Conservation (phyloP, 2,329 filamentous ascomycete genomes). For the Herpotrichia juniperi region DNA sequence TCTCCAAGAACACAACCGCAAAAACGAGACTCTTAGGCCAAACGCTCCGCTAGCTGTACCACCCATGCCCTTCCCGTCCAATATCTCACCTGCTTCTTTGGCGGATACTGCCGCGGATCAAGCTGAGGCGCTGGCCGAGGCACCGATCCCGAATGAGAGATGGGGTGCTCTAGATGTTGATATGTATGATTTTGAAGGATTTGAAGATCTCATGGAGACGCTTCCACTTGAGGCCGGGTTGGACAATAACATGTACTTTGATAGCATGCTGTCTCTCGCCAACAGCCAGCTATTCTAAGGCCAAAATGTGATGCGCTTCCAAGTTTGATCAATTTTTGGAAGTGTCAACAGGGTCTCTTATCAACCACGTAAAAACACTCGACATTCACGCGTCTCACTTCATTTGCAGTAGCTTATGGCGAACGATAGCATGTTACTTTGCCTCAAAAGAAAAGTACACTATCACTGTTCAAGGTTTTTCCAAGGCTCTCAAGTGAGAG, state of each 20-base stretch:
- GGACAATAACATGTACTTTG: constrained; percentile 30
- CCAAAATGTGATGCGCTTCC: background rate
- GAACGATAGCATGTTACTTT: background rate
- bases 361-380: too few relatives aligned
- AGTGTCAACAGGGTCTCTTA: too few relatives aligned
- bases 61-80: constrained; percentile 9
- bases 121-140: constrained; percentile 1
- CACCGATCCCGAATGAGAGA: constrained; percentile 16
- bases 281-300: constrained; percentile 14
- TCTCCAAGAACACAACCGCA: constrained; percentile 34
- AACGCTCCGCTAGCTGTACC: background rate
- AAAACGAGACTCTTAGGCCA: constrained; percentile 16
- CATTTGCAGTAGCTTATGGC: too few relatives aligned
- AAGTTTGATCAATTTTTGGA: too few relatives aligned
- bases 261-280: constrained; percentile 25
- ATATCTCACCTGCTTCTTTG: constrained; percentile 15
- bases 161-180: constrained; percentile 27
- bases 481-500: background rate
- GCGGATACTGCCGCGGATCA: constrained; percentile 11
- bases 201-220: constrained; percentile 32
- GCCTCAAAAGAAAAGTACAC: background rate
- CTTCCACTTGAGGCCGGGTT: constrained; percentile 28
- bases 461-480: background rate
- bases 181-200: constrained; percentile 29
- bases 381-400: too few relatives aligned